Percentiles rank a stretch among this genome's conserved stretches.
Evolutionary conservation across 2,329 filamentous ascomycete genomes (phyloP).

Genomic region (Colletotrichum agaves): DNA sequence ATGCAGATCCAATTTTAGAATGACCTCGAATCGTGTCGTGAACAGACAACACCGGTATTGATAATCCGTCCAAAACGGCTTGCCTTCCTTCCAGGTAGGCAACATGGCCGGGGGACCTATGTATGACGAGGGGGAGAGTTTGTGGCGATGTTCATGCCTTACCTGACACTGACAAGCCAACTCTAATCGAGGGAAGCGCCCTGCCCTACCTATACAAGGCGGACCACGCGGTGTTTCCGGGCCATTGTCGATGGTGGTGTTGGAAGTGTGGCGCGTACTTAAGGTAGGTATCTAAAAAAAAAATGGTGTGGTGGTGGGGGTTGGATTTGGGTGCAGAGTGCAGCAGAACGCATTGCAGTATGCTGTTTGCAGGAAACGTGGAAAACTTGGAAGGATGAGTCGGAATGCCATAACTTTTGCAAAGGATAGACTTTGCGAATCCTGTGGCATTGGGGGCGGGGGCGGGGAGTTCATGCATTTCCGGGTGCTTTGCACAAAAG

Average conservation of each 20-base stretch:
- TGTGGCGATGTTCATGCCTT: not conserved
- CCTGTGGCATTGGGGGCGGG: too few species aligned
- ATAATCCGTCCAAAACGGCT: not conserved
- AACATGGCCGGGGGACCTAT: too few species aligned
- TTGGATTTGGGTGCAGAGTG: too few species aligned
- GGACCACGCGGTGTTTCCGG: conserved; percentile 8
- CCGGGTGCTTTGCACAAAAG: not conserved
- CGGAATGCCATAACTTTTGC: too few species aligned
- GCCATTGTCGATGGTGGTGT: not conserved
- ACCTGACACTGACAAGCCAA: conserved; percentile 14
- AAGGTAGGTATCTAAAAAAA: too few species aligned
- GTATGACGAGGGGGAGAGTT: not conserved
- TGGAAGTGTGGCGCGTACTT: not conserved
- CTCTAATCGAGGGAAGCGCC: conserved; percentile 1
- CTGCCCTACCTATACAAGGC: conserved; percentile 13
- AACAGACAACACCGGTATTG: not conserved
- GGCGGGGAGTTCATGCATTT: not conserved
- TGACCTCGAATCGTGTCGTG: not conserved
- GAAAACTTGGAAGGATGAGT: not conserved
- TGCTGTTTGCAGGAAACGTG: not conserved
- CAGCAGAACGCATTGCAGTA: not conserved
- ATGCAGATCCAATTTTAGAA: not conserved
- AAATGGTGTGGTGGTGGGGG: too few species aligned
- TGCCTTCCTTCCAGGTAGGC: too few species aligned
- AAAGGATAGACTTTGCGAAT: too few species aligned